Base-by-base conservation (phyloP, 257 asterid species). In the Fraxinus americana region DNA sequence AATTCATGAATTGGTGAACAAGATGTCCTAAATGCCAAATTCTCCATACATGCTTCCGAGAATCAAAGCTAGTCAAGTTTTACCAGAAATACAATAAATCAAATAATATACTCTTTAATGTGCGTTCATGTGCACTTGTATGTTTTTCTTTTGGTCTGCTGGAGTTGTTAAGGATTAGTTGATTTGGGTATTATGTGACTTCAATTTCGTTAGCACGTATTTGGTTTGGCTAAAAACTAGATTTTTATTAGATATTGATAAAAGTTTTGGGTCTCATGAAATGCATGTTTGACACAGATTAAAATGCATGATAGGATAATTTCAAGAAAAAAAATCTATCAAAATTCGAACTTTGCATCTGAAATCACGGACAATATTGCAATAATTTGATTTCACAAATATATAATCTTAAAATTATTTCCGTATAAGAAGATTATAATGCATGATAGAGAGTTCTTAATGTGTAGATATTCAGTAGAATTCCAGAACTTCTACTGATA, bases 1-100 rank as follows among this genome's bases (percentile, higher is more conserved):
- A n/a, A n/a, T 84, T 96, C 99, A 93, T 96, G 86, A 96, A 93
- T 78, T 92, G 97, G 84, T 92, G 94, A 81, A 96, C 90, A 63
- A 89, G 87, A 74, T 90, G 89, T 78, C 98, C 99, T 72, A 96
- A 74, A 65, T 97, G 98, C 98, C 98, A 96, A 73, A 93, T 88
- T 87, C 91, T 91, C 98, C 98, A 96, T 84, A 91, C 84, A 98
- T 96, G 85, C 77, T 82, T 7, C 66, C 83, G 76, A 72, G 71
- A 73, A 77, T 57, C 71, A 74, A 70, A 75, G 61, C 75, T 79
- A 73, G 67, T 59, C 25, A 70, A 77, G 77, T 32, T 29, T 67
- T 34, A n/a, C 38, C 43, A 34, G 43, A 30, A 71, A 61, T 67
- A 39, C 10, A 38, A 57, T 25, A 75, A n/a, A n/a, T n/a, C n/a